phyloP scores from a whole-genome alignment of 2,329 filamentous ascomycete species.

The Pseudogymnoascus sp. region DNA sequence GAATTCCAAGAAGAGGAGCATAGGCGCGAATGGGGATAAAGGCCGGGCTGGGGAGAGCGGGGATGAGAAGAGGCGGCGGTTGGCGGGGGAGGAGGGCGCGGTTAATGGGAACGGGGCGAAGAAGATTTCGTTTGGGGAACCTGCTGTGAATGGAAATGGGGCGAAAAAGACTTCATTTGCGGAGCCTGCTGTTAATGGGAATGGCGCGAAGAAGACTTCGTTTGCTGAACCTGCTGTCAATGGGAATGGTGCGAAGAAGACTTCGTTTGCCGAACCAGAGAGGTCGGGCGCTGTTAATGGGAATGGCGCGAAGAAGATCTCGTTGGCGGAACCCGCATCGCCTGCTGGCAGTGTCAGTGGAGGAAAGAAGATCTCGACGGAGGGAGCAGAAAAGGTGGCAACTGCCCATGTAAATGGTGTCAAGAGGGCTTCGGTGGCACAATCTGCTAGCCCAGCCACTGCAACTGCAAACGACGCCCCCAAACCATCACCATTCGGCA shows the following conservation, averaged over 20 bases:
- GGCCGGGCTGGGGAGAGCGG: neutral
- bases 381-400: neutral
- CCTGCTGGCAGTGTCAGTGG: neutral
- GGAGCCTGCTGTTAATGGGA: neutral
- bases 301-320: neutral
- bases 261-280: neutral
- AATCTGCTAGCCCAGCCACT: neutral
- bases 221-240: neutral
- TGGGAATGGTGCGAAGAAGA: neutral
- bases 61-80: neutral
- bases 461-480: neutral
- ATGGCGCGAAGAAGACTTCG: neutral
- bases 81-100: neutral
- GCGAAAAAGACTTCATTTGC: neutral
- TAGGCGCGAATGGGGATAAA: neutral
- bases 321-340: neutral
- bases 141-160: neutral
- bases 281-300: neutral
- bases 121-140: neutral
- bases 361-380: neutral
- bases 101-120: conserved; percentile 2
- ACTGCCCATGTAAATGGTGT: neutral
- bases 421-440: neutral
- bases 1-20: neutral
- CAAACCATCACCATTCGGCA: neutral